These are phyloP conservation scores for Eutrema salsugineum DNA, from an alignment of 441 rosid genomes.

Conservation along the genomic window DNA sequence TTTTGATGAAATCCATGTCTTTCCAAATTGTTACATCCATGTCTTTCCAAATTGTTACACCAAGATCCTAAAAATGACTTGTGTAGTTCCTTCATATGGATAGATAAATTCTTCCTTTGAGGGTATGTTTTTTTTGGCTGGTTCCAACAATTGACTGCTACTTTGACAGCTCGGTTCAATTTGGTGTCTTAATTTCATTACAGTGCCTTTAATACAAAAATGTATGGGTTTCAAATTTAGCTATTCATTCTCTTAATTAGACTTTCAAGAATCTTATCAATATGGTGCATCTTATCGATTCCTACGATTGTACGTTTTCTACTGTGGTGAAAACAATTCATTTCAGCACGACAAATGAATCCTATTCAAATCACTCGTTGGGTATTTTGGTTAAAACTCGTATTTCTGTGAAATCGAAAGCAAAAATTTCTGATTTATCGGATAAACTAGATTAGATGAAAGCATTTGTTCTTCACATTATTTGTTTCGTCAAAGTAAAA, in stretches of 20 bases:
- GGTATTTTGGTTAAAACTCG: not conserved
- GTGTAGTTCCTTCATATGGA: too few species aligned
- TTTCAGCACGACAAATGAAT: not conserved
- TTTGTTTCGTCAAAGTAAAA: not conserved
- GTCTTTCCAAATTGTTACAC: not conserved
- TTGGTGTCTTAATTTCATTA: not conserved
- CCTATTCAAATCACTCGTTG: not conserved
- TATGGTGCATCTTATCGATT: not conserved
- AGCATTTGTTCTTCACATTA: not conserved
- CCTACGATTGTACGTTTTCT: not conserved
- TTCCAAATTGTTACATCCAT: too few species aligned
- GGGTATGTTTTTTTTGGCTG: not conserved
- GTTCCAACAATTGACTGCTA: not conserved
- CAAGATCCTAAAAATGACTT: too few species aligned
- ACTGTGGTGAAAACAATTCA: not conserved
- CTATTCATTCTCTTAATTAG: not conserved
- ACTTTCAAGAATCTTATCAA: not conserved
- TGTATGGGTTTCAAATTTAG: not conserved
- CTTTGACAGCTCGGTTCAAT: not conserved
- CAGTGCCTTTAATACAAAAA: not conserved
- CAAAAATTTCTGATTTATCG: not conserved
- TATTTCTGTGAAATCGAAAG: not conserved
- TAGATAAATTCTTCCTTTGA: not conserved
- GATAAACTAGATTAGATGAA: not conserved
- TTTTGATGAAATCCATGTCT: not conserved